Conservation (phyloP, 768 basidiomycete species). For the Termitomyces sp. region DNA sequence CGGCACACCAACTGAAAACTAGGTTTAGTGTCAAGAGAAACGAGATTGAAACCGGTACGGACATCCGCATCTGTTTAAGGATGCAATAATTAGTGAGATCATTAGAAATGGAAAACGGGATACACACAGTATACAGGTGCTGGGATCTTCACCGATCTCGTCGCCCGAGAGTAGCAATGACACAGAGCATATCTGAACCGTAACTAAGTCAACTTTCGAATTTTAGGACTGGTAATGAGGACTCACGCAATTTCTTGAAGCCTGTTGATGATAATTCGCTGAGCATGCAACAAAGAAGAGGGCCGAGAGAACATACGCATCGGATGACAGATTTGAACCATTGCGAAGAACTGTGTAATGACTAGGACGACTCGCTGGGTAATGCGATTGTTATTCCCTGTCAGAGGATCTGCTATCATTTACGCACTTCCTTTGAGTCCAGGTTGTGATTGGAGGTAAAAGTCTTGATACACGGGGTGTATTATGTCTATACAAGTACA, state of each 20-base stretch:
- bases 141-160: constrained; percentile 68
- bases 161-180: constrained; percentile 64
- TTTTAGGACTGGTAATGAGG: constrained; percentile 16
- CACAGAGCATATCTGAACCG: constrained; percentile 38
- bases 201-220: too few relatives aligned
- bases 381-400: neutral
- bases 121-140: constrained; percentile 66
- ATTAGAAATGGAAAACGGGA: neutral
- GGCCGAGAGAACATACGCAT: constrained; percentile 14
- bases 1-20: constrained; percentile 43
- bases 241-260: constrained; percentile 46
- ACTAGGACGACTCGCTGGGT: constrained; percentile 45
- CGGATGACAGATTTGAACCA: constrained; percentile 22
- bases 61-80: constrained; percentile 50
- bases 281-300: constrained; percentile 5
- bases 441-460: constrained; percentile 54
- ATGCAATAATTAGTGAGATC: neutral
- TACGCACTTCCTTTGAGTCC: constrained; percentile 45
- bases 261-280: constrained; percentile 14
- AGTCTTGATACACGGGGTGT: constrained; percentile 54
- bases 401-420: neutral
- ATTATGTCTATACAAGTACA: constrained; percentile 38
- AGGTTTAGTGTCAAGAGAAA: neutral
- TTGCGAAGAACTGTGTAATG: constrained; percentile 50
- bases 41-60: constrained; percentile 12